Percentiles rank a stretch among this genome's conserved stretches.
These are phyloP conservation scores for Mollisia scopiformis DNA, from an alignment of 2,329 filamentous ascomycete genomes.

Conservation along the genomic window DNA sequence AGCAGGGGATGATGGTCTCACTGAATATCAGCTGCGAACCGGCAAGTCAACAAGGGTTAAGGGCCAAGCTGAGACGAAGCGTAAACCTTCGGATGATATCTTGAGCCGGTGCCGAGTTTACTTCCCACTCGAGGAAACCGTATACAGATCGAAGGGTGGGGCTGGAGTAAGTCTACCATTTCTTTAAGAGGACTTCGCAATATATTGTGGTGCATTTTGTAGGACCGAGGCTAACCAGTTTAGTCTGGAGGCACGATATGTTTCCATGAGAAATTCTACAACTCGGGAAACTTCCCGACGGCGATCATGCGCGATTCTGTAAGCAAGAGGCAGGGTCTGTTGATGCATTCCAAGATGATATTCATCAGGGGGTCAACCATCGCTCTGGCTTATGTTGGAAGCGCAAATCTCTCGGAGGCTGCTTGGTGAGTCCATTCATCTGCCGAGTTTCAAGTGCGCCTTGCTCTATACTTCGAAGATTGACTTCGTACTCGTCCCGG, in stretches of 20 bases:
- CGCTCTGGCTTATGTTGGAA: slow-evolving; percentile 86
- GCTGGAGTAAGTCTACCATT: slow-evolving; percentile 46
- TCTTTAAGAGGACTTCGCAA: not conserved
- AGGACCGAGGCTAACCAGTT: slow-evolving; percentile 4
- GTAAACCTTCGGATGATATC: slow-evolving; percentile 28
- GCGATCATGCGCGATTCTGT: slow-evolving; percentile 74
- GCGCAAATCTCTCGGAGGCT: slow-evolving; percentile 89
- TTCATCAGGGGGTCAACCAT: slow-evolving; percentile 44
- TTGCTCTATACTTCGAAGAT: not conserved
- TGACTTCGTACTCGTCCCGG: not conserved
- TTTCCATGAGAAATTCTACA: slow-evolving; percentile 72
- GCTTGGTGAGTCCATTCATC: slow-evolving; percentile 69
- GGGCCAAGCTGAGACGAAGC: slow-evolving; percentile 21
- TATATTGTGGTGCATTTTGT: no score
- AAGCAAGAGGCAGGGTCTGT: slow-evolving; percentile 68
- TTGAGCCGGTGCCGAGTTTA: slow-evolving; percentile 70
- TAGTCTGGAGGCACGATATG: slow-evolving; percentile 83
- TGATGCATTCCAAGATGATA: slow-evolving; percentile 88
- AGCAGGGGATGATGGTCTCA: slow-evolving; percentile 49
- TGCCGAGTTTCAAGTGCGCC: not conserved
- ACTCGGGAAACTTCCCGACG: slow-evolving; percentile 69
- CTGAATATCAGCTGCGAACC: slow-evolving; percentile 45
- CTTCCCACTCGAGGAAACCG: slow-evolving; percentile 77
- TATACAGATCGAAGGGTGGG: slow-evolving; percentile 66
- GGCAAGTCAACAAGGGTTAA: slow-evolving; percentile 25